A percentile compares a stretch with the other conserved stretches of the same genome.
Evolutionary conservation across 192 early-diverging fungal species (phyloP).

Genomic region (Chytriomyces sp.): DNA sequence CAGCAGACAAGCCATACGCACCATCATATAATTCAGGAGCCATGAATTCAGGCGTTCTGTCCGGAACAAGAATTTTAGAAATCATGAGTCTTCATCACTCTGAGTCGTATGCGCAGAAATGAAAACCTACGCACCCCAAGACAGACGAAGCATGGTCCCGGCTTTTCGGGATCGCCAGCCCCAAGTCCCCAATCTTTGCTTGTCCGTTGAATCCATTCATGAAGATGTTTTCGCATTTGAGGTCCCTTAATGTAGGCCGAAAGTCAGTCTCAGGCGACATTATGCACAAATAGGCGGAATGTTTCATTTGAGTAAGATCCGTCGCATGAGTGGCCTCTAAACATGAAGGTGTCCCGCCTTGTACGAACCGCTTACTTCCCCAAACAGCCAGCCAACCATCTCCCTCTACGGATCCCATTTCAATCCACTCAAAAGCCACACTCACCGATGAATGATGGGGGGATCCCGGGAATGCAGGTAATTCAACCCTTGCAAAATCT

Average conservation of each 20-base stretch:
- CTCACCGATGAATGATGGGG: constrained; percentile 78
- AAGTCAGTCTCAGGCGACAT: too few species aligned
- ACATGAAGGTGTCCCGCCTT: background rate
- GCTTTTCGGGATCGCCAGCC: constrained; percentile 68
- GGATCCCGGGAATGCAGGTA: constrained; percentile 79
- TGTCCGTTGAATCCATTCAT: constrained; percentile 88
- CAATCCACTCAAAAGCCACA: too few species aligned
- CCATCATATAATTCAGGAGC: constrained; percentile 88
- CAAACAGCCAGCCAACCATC: too few species aligned
- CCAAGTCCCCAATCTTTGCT: constrained; percentile 87
- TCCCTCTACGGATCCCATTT: too few species aligned
- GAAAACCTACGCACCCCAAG: constrained; percentile 49
- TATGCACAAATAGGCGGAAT: background rate
- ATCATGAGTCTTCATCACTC: constrained; percentile 16
- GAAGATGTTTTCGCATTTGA: constrained; percentile 78
- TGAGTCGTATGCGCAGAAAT: background rate
- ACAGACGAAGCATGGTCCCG: constrained; percentile 72
- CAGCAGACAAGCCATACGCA: background rate
- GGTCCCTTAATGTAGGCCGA: constrained; percentile 40
- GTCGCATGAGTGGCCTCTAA: background rate
- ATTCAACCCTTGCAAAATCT: constrained; percentile 76
- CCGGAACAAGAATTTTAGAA: constrained; percentile 22
- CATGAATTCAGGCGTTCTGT: constrained; percentile 82
- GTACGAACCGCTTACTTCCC: too few species aligned
- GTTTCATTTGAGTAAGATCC: background rate